Conservation (phyloP, 2,329 filamentous ascomycete genomes). For the Lachnellula suecica region DNA sequence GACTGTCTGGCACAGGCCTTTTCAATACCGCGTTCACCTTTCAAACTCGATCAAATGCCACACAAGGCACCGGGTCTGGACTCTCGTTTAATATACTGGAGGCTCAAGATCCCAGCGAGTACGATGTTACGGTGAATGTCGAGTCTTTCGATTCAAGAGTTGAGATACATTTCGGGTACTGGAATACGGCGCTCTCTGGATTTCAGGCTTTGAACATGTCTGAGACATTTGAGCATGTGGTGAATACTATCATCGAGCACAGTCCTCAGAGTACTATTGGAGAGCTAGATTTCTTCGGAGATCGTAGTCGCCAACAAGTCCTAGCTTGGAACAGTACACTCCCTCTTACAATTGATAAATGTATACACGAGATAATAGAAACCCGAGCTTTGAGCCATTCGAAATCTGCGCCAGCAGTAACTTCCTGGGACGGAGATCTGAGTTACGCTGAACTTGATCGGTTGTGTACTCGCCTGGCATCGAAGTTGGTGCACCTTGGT, state of each 20-base stretch:
- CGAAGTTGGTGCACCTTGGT: constrained; percentile 14
- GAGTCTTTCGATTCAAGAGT: constrained; percentile 36
- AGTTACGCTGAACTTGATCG: constrained; percentile 23
- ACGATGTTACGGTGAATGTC: constrained; percentile 39
- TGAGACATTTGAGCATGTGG: constrained; percentile 7
- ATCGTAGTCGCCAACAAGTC: constrained; percentile 3
- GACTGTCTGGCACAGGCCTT: constrained; percentile 34
- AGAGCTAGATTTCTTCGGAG: constrained; percentile 4
- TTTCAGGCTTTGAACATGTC: constrained; percentile 7
- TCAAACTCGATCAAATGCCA: constrained; percentile 26
- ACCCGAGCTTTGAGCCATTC: constrained; percentile 2
- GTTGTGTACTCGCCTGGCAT: constrained; percentile 16
- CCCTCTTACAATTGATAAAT: constrained; percentile 7
- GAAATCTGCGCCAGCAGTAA: constrained; percentile 18
- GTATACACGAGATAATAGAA: constrained; percentile 23
- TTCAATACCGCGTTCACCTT: constrained; percentile 43
- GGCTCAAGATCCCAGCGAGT: constrained; percentile 40
- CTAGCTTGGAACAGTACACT: constrained; percentile 16
- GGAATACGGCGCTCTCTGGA: constrained; percentile 4
- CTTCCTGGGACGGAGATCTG: constrained; percentile 24
- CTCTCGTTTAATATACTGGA: constrained; percentile 31
- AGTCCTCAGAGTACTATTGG: constrained; percentile 3
- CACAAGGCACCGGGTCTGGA: neutral
- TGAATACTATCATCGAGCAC: constrained; percentile 2
- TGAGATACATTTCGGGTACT: constrained; percentile 38